Conservation (phyloP, 2,329 filamentous ascomycete species). For the Alternaria infectoria region DNA sequence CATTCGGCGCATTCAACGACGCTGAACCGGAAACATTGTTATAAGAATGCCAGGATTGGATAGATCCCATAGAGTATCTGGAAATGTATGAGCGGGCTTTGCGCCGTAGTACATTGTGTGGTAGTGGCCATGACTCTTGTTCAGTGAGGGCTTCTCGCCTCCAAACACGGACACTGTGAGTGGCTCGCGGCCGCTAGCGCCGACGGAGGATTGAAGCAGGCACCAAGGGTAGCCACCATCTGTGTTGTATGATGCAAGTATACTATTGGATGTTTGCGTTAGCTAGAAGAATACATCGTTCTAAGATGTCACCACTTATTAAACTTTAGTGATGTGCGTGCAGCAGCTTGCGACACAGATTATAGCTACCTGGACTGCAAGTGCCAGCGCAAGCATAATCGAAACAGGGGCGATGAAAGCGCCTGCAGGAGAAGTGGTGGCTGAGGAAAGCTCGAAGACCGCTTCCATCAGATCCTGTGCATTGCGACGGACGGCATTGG, state of each 20-base stretch:
- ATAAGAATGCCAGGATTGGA: not conserved
- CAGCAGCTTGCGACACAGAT: no score
- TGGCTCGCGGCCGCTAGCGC: not conserved
- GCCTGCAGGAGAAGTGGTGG: not conserved
- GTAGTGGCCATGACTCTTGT: not conserved
- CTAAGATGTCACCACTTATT: no score
- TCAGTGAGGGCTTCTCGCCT: not conserved
- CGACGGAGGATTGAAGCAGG: not conserved
- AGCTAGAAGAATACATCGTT: no score
- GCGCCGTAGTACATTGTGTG: not conserved
- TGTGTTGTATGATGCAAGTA: not conserved
- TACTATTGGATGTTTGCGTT: no score
- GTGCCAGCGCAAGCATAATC: not conserved
- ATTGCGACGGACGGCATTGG: not conserved
- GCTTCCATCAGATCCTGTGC: fast-evolving
- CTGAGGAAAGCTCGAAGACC: no score
- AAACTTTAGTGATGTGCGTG: no score
- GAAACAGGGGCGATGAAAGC: not conserved
- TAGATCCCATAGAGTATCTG: not conserved
- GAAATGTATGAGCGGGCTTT: not conserved
- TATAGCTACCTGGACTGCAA: no score
- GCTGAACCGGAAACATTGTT: not conserved
- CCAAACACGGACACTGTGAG: not conserved
- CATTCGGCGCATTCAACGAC: not conserved
- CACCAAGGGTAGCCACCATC: not conserved